Conservation (phyloP, 1,284 basidiomycete genomes). For the Irpex rosettiformis region DNA sequence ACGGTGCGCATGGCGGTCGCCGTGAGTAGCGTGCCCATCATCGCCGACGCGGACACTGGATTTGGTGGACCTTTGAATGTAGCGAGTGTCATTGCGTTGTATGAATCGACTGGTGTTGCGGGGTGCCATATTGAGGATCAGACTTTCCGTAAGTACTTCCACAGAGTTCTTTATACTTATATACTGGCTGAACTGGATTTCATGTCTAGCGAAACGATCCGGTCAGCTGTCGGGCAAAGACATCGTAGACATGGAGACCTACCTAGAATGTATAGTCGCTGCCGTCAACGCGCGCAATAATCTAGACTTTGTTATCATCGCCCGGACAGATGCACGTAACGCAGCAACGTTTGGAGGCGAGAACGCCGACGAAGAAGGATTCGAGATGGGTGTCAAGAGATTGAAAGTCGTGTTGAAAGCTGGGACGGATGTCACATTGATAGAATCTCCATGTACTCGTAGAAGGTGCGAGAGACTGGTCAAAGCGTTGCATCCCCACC, state of each 20-base stretch:
- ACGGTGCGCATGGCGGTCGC: slow-evolving; percentile 23
- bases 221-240: slow-evolving; percentile 26
- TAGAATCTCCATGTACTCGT: slow-evolving; percentile 23
- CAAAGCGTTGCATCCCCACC: slow-evolving; percentile 22
- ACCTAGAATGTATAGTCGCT: slow-evolving; percentile 24
- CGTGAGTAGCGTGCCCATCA: slow-evolving; percentile 22
- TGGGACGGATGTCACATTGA: slow-evolving; percentile 25
- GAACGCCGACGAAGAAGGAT: slow-evolving; percentile 23
- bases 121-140: slow-evolving; percentile 28
- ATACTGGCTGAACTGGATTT: not conserved
- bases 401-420: slow-evolving; percentile 23
- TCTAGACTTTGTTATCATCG: slow-evolving; percentile 25
- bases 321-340: slow-evolving; percentile 25
- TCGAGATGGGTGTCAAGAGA: slow-evolving; percentile 23
- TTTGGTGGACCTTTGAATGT: slow-evolving; percentile 27
- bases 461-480: slow-evolving; percentile 22
- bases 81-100: slow-evolving; percentile 24
- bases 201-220: slow-evolving; percentile 20
- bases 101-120: slow-evolving; percentile 25
- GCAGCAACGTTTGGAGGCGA: slow-evolving; percentile 21
- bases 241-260: slow-evolving; percentile 25
- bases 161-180: not conserved
- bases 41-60: slow-evolving; percentile 27
- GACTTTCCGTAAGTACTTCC: slow-evolving; percentile 20
- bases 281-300: slow-evolving; percentile 24